These are phyloP conservation scores for Apophysomyces variabilis DNA, from an alignment of 371 early-diverging fungal species.

Conservation along the genomic window DNA sequence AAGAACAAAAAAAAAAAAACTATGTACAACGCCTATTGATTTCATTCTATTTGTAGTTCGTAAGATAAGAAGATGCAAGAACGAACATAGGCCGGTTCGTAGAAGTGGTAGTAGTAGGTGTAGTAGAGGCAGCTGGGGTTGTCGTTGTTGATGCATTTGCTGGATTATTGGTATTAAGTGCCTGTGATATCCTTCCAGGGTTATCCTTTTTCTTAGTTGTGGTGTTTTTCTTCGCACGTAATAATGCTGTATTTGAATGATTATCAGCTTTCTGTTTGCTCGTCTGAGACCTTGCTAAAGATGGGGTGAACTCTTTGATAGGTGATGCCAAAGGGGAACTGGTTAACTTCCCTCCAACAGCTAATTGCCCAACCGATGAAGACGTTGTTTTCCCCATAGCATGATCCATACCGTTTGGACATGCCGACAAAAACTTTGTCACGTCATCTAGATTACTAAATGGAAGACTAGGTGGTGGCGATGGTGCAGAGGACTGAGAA, in stretches of 20 bases:
- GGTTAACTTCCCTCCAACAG: slow-evolving; percentile 6
- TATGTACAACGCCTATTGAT: slow-evolving; percentile 5
- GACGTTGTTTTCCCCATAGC: background rate
- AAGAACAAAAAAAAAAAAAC: background rate
- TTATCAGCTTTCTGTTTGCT: background rate
- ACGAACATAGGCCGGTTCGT: slow-evolving; percentile 28
- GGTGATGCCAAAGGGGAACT: slow-evolving; percentile 8
- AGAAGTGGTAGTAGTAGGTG: slow-evolving; percentile 8
- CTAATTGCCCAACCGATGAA: background rate
- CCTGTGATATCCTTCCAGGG: background rate
- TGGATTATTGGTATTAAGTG: background rate
- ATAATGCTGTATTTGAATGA: too few species aligned
- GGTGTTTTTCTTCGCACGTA: background rate
- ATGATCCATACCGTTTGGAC: slow-evolving; percentile 13
- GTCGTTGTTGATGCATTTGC: background rate
- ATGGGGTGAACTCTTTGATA: slow-evolving; percentile 5
- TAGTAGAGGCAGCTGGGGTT: slow-evolving; percentile 9
- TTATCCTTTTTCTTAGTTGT: background rate
- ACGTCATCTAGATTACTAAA: slow-evolving; percentile 29
- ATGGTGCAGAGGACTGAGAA: slow-evolving; percentile 9
- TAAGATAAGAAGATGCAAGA: slow-evolving; percentile 26
- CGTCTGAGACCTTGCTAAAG: background rate
- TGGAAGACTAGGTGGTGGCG: slow-evolving; percentile 9
- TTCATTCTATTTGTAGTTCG: slow-evolving; percentile 21
- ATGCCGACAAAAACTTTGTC: slow-evolving; percentile 22